Conservation (phyloP, 1,284 basidiomycete species). For the Mycena sp. region DNA sequence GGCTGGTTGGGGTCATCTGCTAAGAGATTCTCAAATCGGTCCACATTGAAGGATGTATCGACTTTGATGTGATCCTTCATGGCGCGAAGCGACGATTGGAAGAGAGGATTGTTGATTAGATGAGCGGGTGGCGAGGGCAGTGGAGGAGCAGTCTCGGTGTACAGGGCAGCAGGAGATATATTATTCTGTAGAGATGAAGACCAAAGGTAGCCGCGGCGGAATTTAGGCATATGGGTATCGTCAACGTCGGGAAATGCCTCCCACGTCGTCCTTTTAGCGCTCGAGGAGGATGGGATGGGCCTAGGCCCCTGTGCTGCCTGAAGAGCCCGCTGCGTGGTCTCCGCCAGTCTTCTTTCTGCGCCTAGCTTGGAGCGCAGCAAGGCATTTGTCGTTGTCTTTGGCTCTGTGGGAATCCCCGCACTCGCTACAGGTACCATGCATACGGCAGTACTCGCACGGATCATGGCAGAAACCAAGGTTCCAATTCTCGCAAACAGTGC, state of each 20-base stretch:
- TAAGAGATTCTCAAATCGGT: conserved; percentile 37
- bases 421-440: conserved; percentile 13
- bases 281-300: neutral
- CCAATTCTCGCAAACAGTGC: neutral
- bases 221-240: conserved; percentile 10
- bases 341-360: neutral
- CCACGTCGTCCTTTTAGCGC: conserved; percentile 2
- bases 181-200: neutral
- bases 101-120: conserved; percentile 22
- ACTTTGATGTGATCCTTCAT: conserved; percentile 40
- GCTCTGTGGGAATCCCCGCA: conserved; percentile 8
- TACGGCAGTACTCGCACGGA: neutral
- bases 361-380: neutral
- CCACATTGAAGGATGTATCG: conserved; percentile 45
- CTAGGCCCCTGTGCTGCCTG: conserved; percentile 4
- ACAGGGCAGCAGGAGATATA: conserved; percentile 25
- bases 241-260: neutral
- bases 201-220: conserved; percentile 16
- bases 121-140: conserved; percentile 31
- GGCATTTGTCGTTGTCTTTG: conserved; percentile 1
- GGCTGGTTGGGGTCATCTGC: conserved; percentile 41
- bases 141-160: too few relatives aligned
- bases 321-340: neutral
- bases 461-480: conserved; percentile 9
- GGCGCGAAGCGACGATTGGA: neutral